Base-by-base conservation (phyloP, 2,329 filamentous ascomycete species). In the Colletotrichum sp. region DNA sequence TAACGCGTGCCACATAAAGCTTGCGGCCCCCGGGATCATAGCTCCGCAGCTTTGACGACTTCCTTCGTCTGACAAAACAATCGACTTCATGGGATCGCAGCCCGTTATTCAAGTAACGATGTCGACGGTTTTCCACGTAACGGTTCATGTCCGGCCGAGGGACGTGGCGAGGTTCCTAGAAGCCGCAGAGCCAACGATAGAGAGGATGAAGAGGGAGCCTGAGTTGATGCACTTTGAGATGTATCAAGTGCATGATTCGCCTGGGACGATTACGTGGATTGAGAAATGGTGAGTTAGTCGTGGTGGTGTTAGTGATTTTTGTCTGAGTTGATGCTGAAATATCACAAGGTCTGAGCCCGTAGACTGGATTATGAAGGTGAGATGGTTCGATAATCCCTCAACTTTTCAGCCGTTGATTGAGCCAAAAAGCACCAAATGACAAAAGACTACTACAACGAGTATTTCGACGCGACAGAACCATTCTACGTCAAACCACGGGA, bases 41-140 rank as follows among this genome's bases (percentile, higher is more conserved):
- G 62, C n/a, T 55, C 15, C 7, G 8, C 3, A 13, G 68, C 21
- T 39, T 24, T 21, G 28, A 34, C 52, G 15, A 28, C 28, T 6
- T 10, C 13, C 13, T 72, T 55, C 18, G 15, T 39, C 36, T 28
- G 28, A 66, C 21, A 10, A 18, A 34, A 18, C 18, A 67, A 32
- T 49, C 15, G 4, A n/a, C n/a, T 44, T 9, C 15, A 60, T 24
- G 7, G 49, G 7, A 21, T 34, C 44, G 28, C n/a, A 49, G 8
- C 30, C 32, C 2, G 28, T 10, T 10, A 36, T 15, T 5, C 18
- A 12, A n/a, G 44, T 21, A 5, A 36, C 28, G 9, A 76, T 76
- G 73, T 66, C 73, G n/a, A 76, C 73, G 4, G 73, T 76, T 32
- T 76, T 76, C 7, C 73, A 76, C 3, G 73, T 76, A 9, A 76